phyloP scores from a whole-genome alignment of 2,329 filamentous ascomycete genomes.

The Lasiodiplodia sp. region DNA sequence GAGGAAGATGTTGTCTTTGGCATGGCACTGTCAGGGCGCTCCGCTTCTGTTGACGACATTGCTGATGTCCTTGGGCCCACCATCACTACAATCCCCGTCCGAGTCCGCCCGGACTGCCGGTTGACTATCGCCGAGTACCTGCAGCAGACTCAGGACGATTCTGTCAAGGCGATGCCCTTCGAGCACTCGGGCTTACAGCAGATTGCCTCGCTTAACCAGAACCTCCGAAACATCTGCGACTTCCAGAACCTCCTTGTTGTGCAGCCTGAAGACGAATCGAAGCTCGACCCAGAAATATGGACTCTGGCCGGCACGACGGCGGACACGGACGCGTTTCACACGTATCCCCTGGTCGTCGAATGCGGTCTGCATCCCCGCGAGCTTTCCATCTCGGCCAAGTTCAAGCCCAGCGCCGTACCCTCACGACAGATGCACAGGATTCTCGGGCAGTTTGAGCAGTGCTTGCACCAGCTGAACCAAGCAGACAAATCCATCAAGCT shows the following conservation, averaged over 20 bases:
- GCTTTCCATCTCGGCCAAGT: too few relatives aligned
- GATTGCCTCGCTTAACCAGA: constrained; percentile 44
- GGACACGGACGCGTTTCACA: not conserved
- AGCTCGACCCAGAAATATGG: too few relatives aligned
- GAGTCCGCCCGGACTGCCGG: not conserved
- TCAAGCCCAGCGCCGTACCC: too few relatives aligned
- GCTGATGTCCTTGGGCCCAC: constrained; percentile 49
- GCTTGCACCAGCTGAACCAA: too few relatives aligned
- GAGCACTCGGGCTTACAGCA: constrained; percentile 33
- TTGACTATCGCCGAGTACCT: not conserved
- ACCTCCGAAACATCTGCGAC: constrained; percentile 56
- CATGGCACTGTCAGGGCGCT: constrained; percentile 51
- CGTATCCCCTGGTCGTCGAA: not conserved
- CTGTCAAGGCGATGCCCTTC: not conserved
- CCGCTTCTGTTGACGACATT: constrained; percentile 42
- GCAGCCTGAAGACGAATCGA: constrained; percentile 40
- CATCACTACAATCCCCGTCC: not conserved
- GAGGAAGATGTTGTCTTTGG: constrained; percentile 52
- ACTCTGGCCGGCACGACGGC: not conserved
- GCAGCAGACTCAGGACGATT: constrained; percentile 35
- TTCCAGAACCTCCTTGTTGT: constrained; percentile 60
- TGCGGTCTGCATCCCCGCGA: too few relatives aligned
- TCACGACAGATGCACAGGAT: too few relatives aligned
- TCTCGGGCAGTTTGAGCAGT: too few relatives aligned
- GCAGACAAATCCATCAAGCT: too few relatives aligned